phyloP scores from a whole-genome alignment of 23 red algal species.

The Gracilaria domingensis region DNA sequence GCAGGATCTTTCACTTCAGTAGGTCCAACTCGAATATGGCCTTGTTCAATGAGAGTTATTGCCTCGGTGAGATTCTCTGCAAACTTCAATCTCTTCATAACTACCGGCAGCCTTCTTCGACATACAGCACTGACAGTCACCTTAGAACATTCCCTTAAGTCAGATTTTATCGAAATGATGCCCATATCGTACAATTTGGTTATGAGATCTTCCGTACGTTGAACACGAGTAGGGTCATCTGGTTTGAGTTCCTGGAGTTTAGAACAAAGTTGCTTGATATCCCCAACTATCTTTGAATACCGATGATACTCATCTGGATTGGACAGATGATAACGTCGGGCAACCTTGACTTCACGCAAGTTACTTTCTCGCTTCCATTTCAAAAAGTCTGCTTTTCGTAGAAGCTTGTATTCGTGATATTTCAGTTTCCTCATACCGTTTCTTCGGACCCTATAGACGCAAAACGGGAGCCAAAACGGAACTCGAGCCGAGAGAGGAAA shows the following conservation, averaged over 20 bases:
- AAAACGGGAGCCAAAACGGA: background rate
- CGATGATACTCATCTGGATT: constrained; percentile 92
- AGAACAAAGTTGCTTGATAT: constrained; percentile 77
- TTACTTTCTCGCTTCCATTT: constrained; percentile 95
- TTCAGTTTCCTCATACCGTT: constrained; percentile 87
- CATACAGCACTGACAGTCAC: constrained; percentile 94
- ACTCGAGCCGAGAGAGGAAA: too few species aligned
- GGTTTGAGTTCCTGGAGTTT: constrained; percentile 71
- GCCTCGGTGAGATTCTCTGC: constrained; percentile 91
- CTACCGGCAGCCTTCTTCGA: constrained; percentile 89
- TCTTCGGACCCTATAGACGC: background rate
- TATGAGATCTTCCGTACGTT: constrained; percentile 88
- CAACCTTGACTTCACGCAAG: constrained; percentile 76
- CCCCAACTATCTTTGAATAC: constrained; percentile 91
- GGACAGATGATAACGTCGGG: constrained; percentile 86
- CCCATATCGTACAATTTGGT: constrained; percentile 94
- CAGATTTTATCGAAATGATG: constrained; percentile 80
- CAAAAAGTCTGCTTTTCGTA: constrained; percentile 93
- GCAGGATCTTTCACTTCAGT: constrained; percentile 85
- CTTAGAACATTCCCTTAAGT: constrained; percentile 71
- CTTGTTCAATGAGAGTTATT: constrained; percentile 87
- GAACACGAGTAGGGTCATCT: constrained; percentile 67
- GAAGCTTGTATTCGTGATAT: constrained; percentile 96
- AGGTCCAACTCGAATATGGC: constrained; percentile 94
- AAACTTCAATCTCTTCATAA: constrained; percentile 95